Evolutionary conservation across 1,284 basidiomycete species (phyloP).

Genomic region (Leucoagaricus sp.): DNA sequence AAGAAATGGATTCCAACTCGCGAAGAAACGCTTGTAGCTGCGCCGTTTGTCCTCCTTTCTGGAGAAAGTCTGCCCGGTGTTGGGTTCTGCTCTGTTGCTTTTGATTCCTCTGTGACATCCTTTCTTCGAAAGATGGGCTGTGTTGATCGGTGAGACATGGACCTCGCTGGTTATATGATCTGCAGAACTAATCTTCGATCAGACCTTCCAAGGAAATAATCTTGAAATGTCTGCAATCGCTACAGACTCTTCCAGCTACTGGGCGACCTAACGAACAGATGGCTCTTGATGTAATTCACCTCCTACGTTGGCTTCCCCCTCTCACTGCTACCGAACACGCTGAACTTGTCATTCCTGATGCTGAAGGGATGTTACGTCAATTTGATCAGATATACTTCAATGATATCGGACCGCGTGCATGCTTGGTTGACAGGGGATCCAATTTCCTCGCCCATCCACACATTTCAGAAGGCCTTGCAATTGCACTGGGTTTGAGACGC

Average conservation of each 20-base stretch:
- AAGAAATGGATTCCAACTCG: conserved; percentile 28
- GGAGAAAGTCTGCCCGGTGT: background rate
- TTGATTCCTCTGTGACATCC: background rate
- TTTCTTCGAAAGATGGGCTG: conserved; percentile 13
- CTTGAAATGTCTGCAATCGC: conserved; percentile 24
- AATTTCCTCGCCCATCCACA: conserved; percentile 31
- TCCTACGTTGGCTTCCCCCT: conserved; percentile 30
- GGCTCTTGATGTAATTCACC: conserved; percentile 5
- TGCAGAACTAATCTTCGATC: background rate
- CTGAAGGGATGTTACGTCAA: conserved; percentile 25
- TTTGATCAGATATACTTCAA: conserved; percentile 35
- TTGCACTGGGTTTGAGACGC: conserved; percentile 30
- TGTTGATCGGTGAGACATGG: background rate
- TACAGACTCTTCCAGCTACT: conserved; percentile 16
- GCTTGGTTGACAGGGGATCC: conserved; percentile 22
- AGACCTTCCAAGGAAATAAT: conserved; percentile 24
- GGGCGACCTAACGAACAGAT: background rate
- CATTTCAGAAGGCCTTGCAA: conserved; percentile 32
- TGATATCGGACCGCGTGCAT: conserved; percentile 35
- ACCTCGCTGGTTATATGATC: background rate
- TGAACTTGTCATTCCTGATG: conserved; percentile 36
- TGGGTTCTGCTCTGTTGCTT: conserved; percentile 4
- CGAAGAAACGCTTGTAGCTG: conserved; percentile 27
- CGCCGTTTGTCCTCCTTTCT: background rate
- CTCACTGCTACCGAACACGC: conserved; percentile 25